phyloP scores from a whole-genome alignment of 208 protist species.

The Leishmania guyanensis region DNA sequence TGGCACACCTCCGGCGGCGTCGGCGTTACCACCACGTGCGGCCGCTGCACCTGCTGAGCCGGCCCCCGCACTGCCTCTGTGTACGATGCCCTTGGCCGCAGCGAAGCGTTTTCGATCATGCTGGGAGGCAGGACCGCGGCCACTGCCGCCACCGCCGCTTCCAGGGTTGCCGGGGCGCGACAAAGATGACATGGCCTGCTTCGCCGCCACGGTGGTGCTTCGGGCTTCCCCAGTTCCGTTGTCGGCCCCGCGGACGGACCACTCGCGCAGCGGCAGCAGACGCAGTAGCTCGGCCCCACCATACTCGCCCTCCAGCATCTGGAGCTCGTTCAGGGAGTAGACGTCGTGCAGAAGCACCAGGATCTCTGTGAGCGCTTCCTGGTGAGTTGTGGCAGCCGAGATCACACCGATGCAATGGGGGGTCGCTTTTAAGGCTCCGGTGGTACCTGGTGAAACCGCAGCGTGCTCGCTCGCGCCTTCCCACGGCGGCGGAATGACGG shows the following conservation, averaged over 20 bases:
- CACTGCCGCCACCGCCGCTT: not conserved
- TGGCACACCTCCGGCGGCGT: not conserved
- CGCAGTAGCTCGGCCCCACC: conserved; percentile 41
- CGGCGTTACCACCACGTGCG: conserved; percentile 6
- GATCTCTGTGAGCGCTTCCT: conserved; percentile 27
- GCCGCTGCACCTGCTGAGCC: not conserved
- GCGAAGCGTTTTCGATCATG: conserved; percentile 3
- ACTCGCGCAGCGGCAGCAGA: conserved; percentile 29
- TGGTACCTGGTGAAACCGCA: not conserved
- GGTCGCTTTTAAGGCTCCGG: not conserved
- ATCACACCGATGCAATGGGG: conserved; percentile 13
- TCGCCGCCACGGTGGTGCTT: conserved; percentile 15
- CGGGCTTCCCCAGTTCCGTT: not conserved
- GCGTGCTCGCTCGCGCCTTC: conserved; percentile 16
- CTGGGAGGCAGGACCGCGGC: not conserved
- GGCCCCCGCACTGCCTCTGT: not conserved
- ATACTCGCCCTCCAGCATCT: conserved; percentile 56
- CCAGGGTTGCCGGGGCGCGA: conserved; percentile 6
- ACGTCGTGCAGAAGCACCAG: conserved; percentile 44
- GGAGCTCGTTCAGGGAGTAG: conserved; percentile 56
- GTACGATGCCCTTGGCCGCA: conserved; percentile 5
- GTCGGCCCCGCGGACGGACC: conserved; percentile 6
- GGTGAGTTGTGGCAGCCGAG: conserved; percentile 13
- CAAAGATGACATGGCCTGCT: conserved; percentile 22
- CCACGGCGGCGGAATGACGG: conserved; percentile 64